Evolutionary conservation across 2,329 filamentous ascomycete genomes (phyloP), one percentile per base, ranked within the genome.

Genomic region (Alternaria gaisen): DNA sequence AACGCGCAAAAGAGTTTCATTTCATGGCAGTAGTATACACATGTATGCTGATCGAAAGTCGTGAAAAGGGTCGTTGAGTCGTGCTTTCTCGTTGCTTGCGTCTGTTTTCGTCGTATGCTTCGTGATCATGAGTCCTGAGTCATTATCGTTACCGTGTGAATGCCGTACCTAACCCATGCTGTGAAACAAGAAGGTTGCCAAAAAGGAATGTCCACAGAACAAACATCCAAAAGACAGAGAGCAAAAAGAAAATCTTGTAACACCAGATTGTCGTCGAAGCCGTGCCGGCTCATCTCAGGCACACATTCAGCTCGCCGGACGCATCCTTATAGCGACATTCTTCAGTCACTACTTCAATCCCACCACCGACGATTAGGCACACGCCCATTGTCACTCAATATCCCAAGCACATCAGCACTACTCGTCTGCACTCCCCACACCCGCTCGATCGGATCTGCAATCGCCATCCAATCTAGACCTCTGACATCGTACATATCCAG

Each of bases 391-490:
- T 70, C 69, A 43, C 68, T 69, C 64, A 80, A 54, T 34, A 80
- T 78, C 24, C 64, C 72, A 18, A 80, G 58, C 9, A 80, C 76
- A 56, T 76, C 74, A 2, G 72, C 76, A 63, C 72, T 75, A 24
- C 68, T 70, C 18, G 76, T 77, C 30, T 66, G 64, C 34, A 76
- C 67, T 1, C 76, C 74, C 71, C 76, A 79, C 6, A 75, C 60
- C 24, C 76, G 64, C 66, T 72, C 68, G 43, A 80, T 67, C 10
- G 72, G 70, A 52, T 74, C 75, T 5, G 74, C 72, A 47, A 80
- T 77, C n/a, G 67, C 70, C 67, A 70, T 78, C 77, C 77, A 80
- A 53, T 73, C 72, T n/a, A 78, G 63, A 0, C 73, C 66, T 4
- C 73, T 63, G 8, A 74, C 69, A 56, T 80, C 77, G 56, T 72